These are phyloP conservation scores for Carex cristatella DNA, from an alignment of 176 grass and related monocot species.

Conservation along the genomic window DNA sequence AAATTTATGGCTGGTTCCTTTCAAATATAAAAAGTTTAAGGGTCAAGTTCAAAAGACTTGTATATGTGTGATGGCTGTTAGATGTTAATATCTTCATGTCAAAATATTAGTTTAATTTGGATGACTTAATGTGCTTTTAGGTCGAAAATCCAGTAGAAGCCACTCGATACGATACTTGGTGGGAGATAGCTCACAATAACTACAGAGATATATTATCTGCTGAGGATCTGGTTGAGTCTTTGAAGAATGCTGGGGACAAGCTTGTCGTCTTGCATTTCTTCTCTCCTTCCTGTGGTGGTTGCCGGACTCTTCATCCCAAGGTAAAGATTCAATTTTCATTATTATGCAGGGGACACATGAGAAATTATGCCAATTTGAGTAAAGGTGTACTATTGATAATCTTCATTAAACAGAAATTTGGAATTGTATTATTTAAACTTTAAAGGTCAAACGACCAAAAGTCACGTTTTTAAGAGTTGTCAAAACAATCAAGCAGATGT, in stretches of 20 bases:
- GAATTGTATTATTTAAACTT: not conserved
- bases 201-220: constrained; percentile 52
- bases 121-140: not conserved
- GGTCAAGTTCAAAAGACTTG: not conserved
- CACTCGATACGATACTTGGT: not conserved
- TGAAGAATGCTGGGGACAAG: constrained; percentile 46
- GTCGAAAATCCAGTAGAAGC: not conserved
- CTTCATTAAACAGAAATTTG: not conserved
- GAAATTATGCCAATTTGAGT: not conserved
- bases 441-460: not conserved
- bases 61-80: not conserved
- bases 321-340: constrained; percentile 37
- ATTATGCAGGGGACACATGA: not conserved
- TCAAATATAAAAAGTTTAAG: not conserved
- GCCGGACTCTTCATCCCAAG: constrained; percentile 55
- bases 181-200: constrained; percentile 19
- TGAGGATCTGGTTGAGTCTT: constrained; percentile 32
- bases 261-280: constrained; percentile 46
- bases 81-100: not conserved
- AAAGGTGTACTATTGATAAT: not conserved
- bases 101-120: not conserved
- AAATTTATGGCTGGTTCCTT: not conserved
- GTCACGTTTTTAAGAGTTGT: not conserved
- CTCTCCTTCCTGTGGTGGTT: constrained; percentile 54
- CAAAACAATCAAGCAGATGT: not conserved